Base-by-base conservation (phyloP, 2,329 filamentous ascomycete genomes). In the Zalaria obscura region DNA sequence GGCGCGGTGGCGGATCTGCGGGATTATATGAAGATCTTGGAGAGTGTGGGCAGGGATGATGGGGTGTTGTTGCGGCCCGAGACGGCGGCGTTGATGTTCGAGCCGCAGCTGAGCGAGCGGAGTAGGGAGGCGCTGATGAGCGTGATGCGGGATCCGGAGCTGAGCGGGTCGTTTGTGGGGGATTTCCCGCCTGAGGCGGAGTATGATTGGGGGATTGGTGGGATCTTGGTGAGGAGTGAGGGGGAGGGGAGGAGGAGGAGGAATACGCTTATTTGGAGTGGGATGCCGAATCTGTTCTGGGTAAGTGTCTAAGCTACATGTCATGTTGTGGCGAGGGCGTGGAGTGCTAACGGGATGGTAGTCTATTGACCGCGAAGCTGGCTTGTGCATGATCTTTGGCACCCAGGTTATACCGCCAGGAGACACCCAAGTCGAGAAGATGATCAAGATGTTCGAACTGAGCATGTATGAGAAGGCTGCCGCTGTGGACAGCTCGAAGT, bases 11-110 rank as follows among this genome's bases (percentile, higher is more conserved):
- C 48, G 3, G 52, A 56, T 3, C 55, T 65, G 4, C 31, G 45
- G 0, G 63, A 69, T 25, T 75, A 68, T 43, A 45, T 67, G 40
- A 62, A 62, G 31, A 51, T 75, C 4, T 49, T 71, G 3, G 56
- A 55, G 3, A 70, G 68, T 2, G 50, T 76, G 1, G 56, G 74
- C 0, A 52, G 55, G 2, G 64, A 73, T 36, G 70, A 75, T 40
- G 66, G 63, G 3, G 66, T 61, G 35, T 47, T 76, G 0, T 59
- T 76, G 5, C 59, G 54, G 18, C 55, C 57, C 0, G 52, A 53
- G 3, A 69, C 63, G 0, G 59, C 67, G 0, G 57, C 64, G 1
- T 48, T 58, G 35, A 62, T 76, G 55, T 74, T 73, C 47, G 49
- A 55, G 40, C 60, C 70, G 0, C 70, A 70, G 36, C 61, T 76